Conservation (phyloP, 192 early-diverging fungal species). For the Rhizophagus clarus region DNA sequence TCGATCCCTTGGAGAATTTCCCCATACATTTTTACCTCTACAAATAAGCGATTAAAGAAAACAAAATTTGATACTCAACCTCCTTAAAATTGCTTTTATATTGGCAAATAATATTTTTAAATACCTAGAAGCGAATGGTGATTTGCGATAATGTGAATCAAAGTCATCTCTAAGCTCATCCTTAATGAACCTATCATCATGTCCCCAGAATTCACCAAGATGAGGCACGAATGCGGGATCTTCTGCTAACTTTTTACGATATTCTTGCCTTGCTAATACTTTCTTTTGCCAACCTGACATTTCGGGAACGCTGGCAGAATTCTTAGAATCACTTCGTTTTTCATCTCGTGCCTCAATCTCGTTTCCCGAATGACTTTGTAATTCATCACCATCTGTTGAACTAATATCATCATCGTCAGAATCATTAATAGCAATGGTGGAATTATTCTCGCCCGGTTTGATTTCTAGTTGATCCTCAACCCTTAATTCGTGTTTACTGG, state of each 20-base stretch:
- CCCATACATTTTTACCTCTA: constrained; percentile 18
- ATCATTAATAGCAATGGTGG: background rate
- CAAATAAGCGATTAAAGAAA: background rate
- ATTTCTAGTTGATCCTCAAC: too few species aligned
- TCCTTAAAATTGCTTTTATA: background rate
- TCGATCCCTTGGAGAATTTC: constrained; percentile 29
- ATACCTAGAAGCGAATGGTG: constrained; percentile 24
- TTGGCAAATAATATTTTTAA: background rate
- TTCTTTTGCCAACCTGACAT: constrained; percentile 32
- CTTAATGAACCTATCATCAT: constrained; percentile 58
- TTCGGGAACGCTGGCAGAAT: background rate
- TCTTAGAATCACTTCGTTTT: background rate
- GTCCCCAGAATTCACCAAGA: constrained; percentile 60
- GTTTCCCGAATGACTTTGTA: background rate
- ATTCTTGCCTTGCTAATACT: constrained; percentile 50
- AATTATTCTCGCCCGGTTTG: background rate
- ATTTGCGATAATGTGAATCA: constrained; percentile 10
- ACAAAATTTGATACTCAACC: background rate
- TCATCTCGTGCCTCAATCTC: background rate
- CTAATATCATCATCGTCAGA: background rate
- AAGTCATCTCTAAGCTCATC: constrained; percentile 48
- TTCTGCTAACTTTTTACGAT: constrained; percentile 54
- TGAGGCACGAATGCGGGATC: constrained; percentile 61
- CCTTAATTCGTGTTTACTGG: background rate
- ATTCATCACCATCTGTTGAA: background rate